Percentiles rank a stretch among this genome's conserved stretches.
These are phyloP conservation scores for Magnolia sinica DNA, from an alignment of 164 flowering plant species.

Conservation along the genomic window DNA sequence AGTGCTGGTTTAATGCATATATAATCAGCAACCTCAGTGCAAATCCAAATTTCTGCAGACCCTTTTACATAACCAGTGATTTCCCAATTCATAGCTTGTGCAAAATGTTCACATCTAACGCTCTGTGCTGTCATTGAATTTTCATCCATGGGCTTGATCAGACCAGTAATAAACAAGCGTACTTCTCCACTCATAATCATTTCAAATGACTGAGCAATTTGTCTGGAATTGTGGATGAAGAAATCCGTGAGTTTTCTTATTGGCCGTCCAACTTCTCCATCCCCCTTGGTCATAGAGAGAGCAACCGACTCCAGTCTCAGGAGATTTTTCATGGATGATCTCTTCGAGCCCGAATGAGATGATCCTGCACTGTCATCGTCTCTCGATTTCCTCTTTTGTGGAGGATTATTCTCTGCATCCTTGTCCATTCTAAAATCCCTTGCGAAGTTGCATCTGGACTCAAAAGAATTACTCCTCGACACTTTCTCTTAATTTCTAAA, in stretches of 20 bases:
- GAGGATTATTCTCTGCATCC: background rate
- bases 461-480: background rate
- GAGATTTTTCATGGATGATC: constrained; percentile 68
- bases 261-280: constrained; percentile 46
- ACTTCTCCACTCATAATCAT: constrained; percentile 48
- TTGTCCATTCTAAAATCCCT: constrained; percentile 9
- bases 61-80: constrained; percentile 94
- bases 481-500: constrained; percentile 17
- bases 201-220: constrained; percentile 59
- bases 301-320: constrained; percentile 69
- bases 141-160: constrained; percentile 55
- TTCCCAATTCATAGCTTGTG: constrained; percentile 72
- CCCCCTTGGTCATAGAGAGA: constrained; percentile 38
- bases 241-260: constrained; percentile 72
- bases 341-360: constrained; percentile 51
- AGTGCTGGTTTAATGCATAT: constrained; percentile 65
- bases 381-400: constrained; percentile 14
- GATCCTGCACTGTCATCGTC: constrained; percentile 11
- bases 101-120: constrained; percentile 77
- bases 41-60: constrained; percentile 66
- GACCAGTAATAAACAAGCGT: constrained; percentile 61
- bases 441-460: background rate
- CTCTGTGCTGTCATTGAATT: constrained; percentile 45
- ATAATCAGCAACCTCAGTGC: constrained; percentile 78
- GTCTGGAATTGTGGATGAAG: constrained; percentile 52